These are phyloP conservation scores for Beauveria brongniartii DNA, from an alignment of 2,329 filamentous ascomycete species.

Conservation along the genomic window DNA sequence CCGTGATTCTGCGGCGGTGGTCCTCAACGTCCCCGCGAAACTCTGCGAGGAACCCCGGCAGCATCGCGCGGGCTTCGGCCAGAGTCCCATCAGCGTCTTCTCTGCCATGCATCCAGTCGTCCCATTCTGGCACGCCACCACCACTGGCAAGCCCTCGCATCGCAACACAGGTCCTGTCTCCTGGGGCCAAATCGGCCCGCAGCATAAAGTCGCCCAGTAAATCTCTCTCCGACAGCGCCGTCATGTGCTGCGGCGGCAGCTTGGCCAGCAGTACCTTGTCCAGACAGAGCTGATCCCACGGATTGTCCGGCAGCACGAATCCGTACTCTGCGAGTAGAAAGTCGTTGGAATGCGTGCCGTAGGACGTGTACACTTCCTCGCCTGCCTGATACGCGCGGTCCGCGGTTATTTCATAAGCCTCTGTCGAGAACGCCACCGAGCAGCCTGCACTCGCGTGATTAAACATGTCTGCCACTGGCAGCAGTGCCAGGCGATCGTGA, in stretches of 20 bases:
- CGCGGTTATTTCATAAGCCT: slow-evolving; percentile 47
- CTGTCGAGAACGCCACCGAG: slow-evolving; percentile 39
- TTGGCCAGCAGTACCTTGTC: not conserved
- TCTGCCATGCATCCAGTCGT: not conserved
- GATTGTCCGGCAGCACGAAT: slow-evolving; percentile 40
- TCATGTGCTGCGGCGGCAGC: not conserved
- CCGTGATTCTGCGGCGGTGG: not conserved
- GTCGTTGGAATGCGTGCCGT: slow-evolving; percentile 64
- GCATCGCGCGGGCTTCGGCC: not conserved
- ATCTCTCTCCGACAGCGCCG: not conserved
- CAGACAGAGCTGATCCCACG: slow-evolving; percentile 24
- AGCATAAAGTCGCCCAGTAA: not conserved
- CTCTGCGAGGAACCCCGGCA: not conserved
- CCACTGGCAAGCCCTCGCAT: not conserved
- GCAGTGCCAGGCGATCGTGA: slow-evolving; percentile 54
- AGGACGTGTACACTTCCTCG: slow-evolving; percentile 61
- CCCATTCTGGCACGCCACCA: not conserved
- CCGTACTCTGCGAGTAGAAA: slow-evolving; percentile 64
- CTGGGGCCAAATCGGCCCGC: not conserved
- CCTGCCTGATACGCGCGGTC: slow-evolving; percentile 43
- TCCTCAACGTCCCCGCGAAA: not conserved
- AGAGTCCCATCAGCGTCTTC: not conserved
- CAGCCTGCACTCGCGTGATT: slow-evolving; percentile 45
- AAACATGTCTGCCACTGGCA: slow-evolving; percentile 61
- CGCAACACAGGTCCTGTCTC: not conserved